phyloP scores from a whole-genome alignment of 495 filamentous ascomycete species.

The Talaromyces borbonicus region DNA sequence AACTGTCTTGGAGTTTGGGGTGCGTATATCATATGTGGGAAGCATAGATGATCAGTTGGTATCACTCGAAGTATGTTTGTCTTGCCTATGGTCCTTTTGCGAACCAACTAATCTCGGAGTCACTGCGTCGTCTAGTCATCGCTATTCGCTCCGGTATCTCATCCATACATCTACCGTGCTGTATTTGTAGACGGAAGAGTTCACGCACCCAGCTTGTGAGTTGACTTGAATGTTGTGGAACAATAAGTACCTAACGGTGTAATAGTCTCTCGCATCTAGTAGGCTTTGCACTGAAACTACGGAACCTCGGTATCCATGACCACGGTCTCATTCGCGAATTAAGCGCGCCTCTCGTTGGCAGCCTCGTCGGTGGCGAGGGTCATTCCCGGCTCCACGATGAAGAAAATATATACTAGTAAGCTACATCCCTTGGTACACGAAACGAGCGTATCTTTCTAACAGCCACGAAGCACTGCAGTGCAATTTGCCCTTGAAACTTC shows the following conservation, averaged over 20 bases:
- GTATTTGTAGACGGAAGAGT: conserved; percentile 92
- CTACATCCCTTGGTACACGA: not conserved
- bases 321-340: conserved; percentile 91
- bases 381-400: conserved; percentile 93
- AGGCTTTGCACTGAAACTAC: conserved; percentile 84
- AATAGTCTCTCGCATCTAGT: conserved; percentile 73
- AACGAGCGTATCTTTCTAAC: not conserved
- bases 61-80: conserved; percentile 60
- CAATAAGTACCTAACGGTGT: conserved; percentile 10
- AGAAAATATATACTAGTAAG: conserved; percentile 73
- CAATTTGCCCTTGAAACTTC: conserved; percentile 81
- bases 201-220: conserved; percentile 84
- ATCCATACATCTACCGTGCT: conserved; percentile 87
- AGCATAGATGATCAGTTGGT: conserved; percentile 97
- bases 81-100: not conserved
- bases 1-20: conserved; percentile 62
- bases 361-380: conserved; percentile 83
- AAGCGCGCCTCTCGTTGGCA: conserved; percentile 78
- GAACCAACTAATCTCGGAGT: conserved; percentile 14
- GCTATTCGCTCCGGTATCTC: conserved; percentile 67
- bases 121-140: conserved; percentile 60
- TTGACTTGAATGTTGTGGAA: not conserved
- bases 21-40: conserved; percentile 74
- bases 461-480: conserved; percentile 57
- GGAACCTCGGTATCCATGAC: conserved; percentile 84